Conservation (phyloP, 169 alveolate genomes). For the Amoebophrya sp. region DNA sequence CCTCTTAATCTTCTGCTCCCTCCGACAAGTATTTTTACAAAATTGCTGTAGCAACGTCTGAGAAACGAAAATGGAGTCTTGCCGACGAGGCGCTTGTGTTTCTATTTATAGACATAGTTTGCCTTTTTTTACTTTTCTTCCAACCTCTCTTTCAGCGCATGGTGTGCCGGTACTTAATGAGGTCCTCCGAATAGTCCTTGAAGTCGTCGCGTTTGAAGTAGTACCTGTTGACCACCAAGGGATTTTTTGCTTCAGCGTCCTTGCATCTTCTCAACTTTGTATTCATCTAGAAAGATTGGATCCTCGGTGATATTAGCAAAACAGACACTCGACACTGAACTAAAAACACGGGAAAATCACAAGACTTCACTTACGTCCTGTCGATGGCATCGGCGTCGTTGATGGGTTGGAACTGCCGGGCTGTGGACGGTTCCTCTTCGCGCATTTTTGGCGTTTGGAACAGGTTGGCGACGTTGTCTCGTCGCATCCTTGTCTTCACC, state of each 20-base stretch:
- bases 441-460: constrained; percentile 13
- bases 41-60: too few species aligned
- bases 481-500: neutral
- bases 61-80: too few species aligned
- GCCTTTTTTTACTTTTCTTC: neutral
- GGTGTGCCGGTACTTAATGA: neutral
- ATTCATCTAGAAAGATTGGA: too few species aligned
- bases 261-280: too few species aligned
- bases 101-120: too few species aligned
- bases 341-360: too few species aligned
- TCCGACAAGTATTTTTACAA: too few species aligned
- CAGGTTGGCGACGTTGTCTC: constrained; percentile 18
- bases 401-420: neutral
- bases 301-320: too few species aligned
- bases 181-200: neutral
- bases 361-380: neutral
- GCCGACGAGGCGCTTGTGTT: too few species aligned
- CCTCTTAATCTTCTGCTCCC: too few species aligned
- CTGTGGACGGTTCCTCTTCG: constrained; percentile 2
- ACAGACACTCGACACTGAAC: too few species aligned
- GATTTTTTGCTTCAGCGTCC: too few species aligned
- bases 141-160: neutral
- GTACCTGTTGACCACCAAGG: neutral
- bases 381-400: neutral
- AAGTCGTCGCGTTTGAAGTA: constrained; percentile 5